Evolutionary conservation across 2,329 filamentous ascomycete species (phyloP).

Genomic region (Verticillium longisporum): DNA sequence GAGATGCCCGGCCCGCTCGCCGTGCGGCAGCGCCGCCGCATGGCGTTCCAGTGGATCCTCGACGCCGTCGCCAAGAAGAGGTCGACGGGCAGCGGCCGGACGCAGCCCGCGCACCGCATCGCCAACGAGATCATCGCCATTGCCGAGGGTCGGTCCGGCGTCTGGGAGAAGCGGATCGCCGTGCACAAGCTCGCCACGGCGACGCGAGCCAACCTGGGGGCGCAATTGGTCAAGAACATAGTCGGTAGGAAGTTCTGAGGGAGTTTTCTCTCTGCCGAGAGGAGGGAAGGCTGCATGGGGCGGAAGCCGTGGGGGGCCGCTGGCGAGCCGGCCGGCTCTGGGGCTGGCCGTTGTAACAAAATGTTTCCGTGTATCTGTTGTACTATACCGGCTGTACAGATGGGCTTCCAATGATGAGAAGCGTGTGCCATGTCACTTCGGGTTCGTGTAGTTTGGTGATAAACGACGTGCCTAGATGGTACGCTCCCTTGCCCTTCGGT

Average conservation of each 20-base stretch:
- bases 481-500: too few relatives aligned
- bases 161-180: slow-evolving; percentile 75
- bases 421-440: not conserved
- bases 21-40: slow-evolving; percentile 67
- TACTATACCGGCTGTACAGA: slow-evolving; percentile 8
- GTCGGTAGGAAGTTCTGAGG: too few relatives aligned
- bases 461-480: too few relatives aligned
- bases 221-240: slow-evolving; percentile 25
- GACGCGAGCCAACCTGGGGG: slow-evolving; percentile 64
- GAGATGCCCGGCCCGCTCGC: slow-evolving; percentile 75
- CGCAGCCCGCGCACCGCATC: slow-evolving; percentile 68
- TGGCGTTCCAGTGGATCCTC: slow-evolving; percentile 84
- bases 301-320: not conserved
- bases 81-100: slow-evolving; percentile 62
- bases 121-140: slow-evolving; percentile 83
- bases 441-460: too few relatives aligned
- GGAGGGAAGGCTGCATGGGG: not conserved
- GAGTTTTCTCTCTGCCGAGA: slow-evolving; percentile 14
- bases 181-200: slow-evolving; percentile 78
- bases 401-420: not conserved
- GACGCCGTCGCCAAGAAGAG: slow-evolving; percentile 74
- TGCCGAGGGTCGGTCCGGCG: slow-evolving; percentile 73
- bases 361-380: slow-evolving; percentile 6
- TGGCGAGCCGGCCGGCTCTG: not conserved
- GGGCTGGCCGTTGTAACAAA: not conserved